Evolutionary conservation across 768 basidiomycete species (phyloP), one percentile per base, ranked within the genome.

Genomic region (Rhizopogon rudus): DNA sequence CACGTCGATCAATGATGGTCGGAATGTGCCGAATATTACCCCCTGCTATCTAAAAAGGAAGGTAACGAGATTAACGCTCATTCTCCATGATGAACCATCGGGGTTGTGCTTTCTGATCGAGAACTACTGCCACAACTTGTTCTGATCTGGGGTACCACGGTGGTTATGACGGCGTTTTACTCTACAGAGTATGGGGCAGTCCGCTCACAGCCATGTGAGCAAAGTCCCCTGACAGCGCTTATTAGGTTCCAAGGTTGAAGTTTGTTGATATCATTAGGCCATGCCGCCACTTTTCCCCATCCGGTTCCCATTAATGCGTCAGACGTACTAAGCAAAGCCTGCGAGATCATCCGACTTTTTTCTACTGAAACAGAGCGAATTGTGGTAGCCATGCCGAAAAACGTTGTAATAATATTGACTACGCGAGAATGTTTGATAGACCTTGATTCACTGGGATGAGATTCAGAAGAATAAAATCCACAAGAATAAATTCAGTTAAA

Each of bases 41-140:
- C 35, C 35, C 35, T 12, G 35, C 13, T 5, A 14, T 40, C 51
- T 35, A 46, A 64, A 69, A 67, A 67, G 70, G 69, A 71, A 72
- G 61, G 63, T 65, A 62, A 65, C 70, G 35, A 52, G 25, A 46
- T 41, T 48, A 35, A 31, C 29, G 45, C 46, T 35, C 17, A 8
- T 31, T 31, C 46, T 22, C 48, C 20, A 37, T 13, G 35, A 37
- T 13, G 35, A 35, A 49, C 48, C 9, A 8, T 49, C 48, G 48
- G 48, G 33, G 48, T 16, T 49, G 48, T 49, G 3, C 20, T 37
- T 49, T 49, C 40, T 49, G 20, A 49, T 49, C 35, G 39, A 49
- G 17, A 49, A 37, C 22, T 49, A 40, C 6, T 9, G n/a, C n/a
- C 48, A 49, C 48, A 33, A 16, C 48, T 37, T 37, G 14, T 22